These are phyloP conservation scores for Wickerhamiella spandovensis DNA, from an alignment of 805 yeast species.

Conservation along the genomic window DNA sequence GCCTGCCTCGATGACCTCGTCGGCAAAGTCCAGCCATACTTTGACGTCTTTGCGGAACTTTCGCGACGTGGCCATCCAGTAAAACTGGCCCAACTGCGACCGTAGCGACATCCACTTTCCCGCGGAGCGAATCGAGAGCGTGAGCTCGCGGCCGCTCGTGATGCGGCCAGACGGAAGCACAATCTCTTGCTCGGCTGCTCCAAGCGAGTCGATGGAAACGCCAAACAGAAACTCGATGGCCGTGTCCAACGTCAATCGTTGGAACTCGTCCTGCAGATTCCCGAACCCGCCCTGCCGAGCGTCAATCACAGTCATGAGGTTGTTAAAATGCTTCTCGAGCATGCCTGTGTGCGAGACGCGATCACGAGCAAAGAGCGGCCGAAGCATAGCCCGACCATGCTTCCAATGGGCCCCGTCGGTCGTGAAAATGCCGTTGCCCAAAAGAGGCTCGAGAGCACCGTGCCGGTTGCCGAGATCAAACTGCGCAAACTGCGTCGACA, in stretches of 20 bases:
- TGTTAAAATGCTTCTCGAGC: conserved; percentile 19
- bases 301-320: conserved; percentile 5
- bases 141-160: conserved; percentile 5
- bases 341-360: conserved; percentile 21
- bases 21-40: conserved; percentile 26
- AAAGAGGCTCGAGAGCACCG: conserved; percentile 18
- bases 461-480: conserved; percentile 21
- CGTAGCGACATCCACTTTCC: conserved; percentile 13
- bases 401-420: conserved; percentile 26
- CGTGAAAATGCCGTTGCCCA: conserved; percentile 28
- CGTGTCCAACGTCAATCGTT: conserved; percentile 22
- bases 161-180: not conserved
- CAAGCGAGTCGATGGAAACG: conserved; percentile 16
- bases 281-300: not conserved
- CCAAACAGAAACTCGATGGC: conserved; percentile 26
- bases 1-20: conserved; percentile 30
- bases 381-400: conserved; percentile 26
- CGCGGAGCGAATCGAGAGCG: conserved; percentile 14
- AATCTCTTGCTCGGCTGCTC: conserved; percentile 4
- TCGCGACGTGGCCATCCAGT: conserved; percentile 12
- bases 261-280: conserved; percentile 9
- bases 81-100: conserved; percentile 12
- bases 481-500: conserved; percentile 23
- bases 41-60: conserved; percentile 24
- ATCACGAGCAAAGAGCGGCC: conserved; percentile 26